Evolutionary conservation across 306 rosid species (phyloP).

Genomic region (Trifolium fragiferum): DNA sequence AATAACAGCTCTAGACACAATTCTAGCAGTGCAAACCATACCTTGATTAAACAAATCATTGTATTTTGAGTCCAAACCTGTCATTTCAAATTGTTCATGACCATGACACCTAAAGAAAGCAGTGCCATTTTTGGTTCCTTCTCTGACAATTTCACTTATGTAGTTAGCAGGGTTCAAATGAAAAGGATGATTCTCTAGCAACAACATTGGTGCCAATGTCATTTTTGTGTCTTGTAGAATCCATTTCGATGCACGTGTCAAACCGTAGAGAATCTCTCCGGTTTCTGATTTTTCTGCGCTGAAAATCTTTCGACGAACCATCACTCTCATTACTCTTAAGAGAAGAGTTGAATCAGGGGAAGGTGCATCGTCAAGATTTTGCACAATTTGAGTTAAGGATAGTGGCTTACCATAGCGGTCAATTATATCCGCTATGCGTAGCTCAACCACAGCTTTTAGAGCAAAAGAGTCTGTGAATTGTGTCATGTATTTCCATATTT

Average conservation of each 20-base stretch:
- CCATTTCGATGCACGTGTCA: conserved; percentile 50
- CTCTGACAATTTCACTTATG: conserved; percentile 38
- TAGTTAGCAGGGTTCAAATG: conserved; percentile 45
- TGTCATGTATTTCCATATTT: conserved; percentile 52
- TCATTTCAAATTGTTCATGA: conserved; percentile 54
- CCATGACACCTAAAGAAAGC: conserved; percentile 55
- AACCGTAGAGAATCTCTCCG: conserved; percentile 46
- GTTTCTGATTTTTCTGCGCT: conserved; percentile 32
- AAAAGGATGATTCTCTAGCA: conserved; percentile 52
- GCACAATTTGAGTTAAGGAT: conserved; percentile 40
- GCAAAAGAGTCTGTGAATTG: conserved; percentile 50
- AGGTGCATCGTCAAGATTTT: conserved; percentile 43
- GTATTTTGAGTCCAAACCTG: conserved; percentile 41
- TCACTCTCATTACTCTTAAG: conserved; percentile 45
- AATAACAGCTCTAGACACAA: conserved; percentile 46
- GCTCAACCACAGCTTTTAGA: conserved; percentile 45
- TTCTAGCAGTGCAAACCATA: conserved; percentile 49
- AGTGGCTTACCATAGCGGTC: conserved; percentile 48
- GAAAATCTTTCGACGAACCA: conserved; percentile 53
- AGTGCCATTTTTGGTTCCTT: conserved; percentile 50
- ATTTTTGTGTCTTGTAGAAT: conserved; percentile 48
- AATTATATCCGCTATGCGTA: conserved; percentile 51
- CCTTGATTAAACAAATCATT: conserved; percentile 54
- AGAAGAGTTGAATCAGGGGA: conserved; percentile 44
- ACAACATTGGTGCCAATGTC: conserved; percentile 48